Conservation (phyloP, 768 basidiomycete genomes). For the Mycena vitilis region DNA sequence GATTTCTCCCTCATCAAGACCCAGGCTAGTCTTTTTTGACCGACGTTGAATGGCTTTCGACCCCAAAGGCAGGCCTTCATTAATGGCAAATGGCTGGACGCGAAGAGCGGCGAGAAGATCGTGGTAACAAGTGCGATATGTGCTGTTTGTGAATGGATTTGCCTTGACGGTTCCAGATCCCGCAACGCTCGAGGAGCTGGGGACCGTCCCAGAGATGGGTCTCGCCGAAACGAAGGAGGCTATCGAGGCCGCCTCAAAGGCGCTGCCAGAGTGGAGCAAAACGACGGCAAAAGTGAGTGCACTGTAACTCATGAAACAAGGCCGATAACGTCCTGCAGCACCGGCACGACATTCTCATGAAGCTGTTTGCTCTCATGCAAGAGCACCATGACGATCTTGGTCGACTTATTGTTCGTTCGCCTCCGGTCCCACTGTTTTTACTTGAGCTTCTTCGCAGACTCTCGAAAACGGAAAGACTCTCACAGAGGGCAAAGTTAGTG, state of each 20-base stretch:
- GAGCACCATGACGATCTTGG: conserved; percentile 89
- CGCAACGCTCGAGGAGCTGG: conserved; percentile 85
- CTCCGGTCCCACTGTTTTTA: background rate
- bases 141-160: conserved; percentile 8
- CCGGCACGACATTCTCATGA: conserved; percentile 86
- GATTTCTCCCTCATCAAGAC: conserved; percentile 75
- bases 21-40: conserved; percentile 45
- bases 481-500: conserved; percentile 83
- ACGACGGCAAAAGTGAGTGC: conserved; percentile 84
- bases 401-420: conserved; percentile 78
- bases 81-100: conserved; percentile 88
- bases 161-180: conserved; percentile 70
- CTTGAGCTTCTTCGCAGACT: conserved; percentile 61
- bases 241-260: conserved; percentile 81
- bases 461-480: conserved; percentile 97
- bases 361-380: conserved; percentile 82
- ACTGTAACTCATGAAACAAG: background rate
- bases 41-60: background rate
- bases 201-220: conserved; percentile 91
- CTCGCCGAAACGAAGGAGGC: conserved; percentile 85
- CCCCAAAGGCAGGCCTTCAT: conserved; percentile 64
- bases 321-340: conserved; percentile 53
- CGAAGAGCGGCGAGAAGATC: conserved; percentile 78
- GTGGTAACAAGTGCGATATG: conserved; percentile 76
- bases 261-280: conserved; percentile 87